phyloP scores from a whole-genome alignment of 768 basidiomycete species.

The Pholiota molesta region DNA sequence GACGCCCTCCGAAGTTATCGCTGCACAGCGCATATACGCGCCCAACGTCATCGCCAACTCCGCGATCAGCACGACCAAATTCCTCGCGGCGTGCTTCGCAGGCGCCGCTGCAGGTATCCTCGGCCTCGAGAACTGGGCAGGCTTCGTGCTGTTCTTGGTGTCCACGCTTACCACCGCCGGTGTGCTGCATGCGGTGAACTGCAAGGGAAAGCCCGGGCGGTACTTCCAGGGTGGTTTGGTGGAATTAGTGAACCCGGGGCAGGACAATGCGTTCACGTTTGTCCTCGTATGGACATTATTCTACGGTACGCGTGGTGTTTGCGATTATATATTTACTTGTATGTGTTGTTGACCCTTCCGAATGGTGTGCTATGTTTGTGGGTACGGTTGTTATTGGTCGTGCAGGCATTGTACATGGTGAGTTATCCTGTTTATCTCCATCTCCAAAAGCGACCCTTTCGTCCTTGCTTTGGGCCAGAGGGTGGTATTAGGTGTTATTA shows the following conservation, averaged over 20 bases:
- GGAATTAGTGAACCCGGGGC: constrained; percentile 81
- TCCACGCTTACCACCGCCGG: constrained; percentile 71
- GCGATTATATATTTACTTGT: not conserved
- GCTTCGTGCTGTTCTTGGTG: constrained; percentile 76
- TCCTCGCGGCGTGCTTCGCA: constrained; percentile 81
- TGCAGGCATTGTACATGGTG: constrained; percentile 54
- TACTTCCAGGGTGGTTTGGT: constrained; percentile 61
- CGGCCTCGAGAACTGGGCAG: constrained; percentile 82
- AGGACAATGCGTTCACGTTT: constrained; percentile 91
- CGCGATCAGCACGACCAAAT: constrained; percentile 68
- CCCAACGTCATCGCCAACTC: constrained; percentile 71
- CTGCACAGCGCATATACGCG: constrained; percentile 60
- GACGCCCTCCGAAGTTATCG: constrained; percentile 49
- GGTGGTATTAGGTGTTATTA: not conserved
- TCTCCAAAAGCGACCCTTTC: not conserved
- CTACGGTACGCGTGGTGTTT: constrained; percentile 62
- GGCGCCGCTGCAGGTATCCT: constrained; percentile 90
- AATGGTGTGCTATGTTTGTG: constrained; percentile 6
- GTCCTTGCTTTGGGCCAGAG: not conserved
- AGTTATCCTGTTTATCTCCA: constrained; percentile 19
- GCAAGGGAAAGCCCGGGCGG: constrained; percentile 62
- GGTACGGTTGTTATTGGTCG: not conserved
- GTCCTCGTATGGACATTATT: constrained; percentile 93
- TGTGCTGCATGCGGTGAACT: constrained; percentile 71
- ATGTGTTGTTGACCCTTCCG: not conserved